A percentile compares a stretch with the other conserved stretches of the same genome.
Conservation (phyloP, 441 rosid genomes). For the Erodium texanum region DNA sequence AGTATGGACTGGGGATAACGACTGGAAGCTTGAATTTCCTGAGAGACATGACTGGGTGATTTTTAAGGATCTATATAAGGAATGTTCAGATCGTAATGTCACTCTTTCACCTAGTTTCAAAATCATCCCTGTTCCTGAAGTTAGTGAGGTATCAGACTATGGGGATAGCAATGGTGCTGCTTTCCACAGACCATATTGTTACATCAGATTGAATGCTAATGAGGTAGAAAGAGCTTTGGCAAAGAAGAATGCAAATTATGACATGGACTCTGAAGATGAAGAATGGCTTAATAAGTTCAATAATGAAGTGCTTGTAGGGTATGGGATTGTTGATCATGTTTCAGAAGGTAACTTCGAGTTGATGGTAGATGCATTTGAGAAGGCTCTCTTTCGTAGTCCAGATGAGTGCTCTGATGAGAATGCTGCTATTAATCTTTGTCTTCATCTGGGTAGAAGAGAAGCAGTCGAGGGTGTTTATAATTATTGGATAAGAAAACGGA, state of each 20-base stretch:
- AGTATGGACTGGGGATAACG: constrained; percentile 64
- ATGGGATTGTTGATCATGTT: constrained; percentile 28
- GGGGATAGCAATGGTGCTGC: constrained; percentile 23
- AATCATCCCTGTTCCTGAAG: constrained; percentile 81
- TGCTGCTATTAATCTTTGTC: constrained; percentile 36
- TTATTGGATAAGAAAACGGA: constrained; percentile 68
- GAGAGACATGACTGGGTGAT: constrained; percentile 56
- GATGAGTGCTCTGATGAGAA: constrained; percentile 46
- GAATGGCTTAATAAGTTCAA: constrained; percentile 67
- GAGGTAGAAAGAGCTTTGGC: constrained; percentile 81
- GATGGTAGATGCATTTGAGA: constrained; percentile 86
- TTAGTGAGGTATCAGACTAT: constrained; percentile 49
- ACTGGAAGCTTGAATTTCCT: constrained; percentile 83
- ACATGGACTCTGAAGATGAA: constrained; percentile 93
- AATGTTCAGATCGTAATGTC: constrained; percentile 60
- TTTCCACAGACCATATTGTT: constrained; percentile 45
- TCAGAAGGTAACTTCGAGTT: constrained; percentile 62
- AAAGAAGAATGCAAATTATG: constrained; percentile 55
- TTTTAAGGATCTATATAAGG: constrained; percentile 81
- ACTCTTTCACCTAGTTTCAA: constrained; percentile 30
- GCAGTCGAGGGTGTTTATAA: constrained; percentile 55
- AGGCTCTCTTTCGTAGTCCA: constrained; percentile 45
- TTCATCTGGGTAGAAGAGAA: constrained; percentile 45
- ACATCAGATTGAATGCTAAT: constrained; percentile 47
- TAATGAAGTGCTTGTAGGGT: constrained; percentile 22